Evolutionary conservation across 2,329 filamentous ascomycete genomes (phyloP).

Genomic region (Bipolaris zeicola): DNA sequence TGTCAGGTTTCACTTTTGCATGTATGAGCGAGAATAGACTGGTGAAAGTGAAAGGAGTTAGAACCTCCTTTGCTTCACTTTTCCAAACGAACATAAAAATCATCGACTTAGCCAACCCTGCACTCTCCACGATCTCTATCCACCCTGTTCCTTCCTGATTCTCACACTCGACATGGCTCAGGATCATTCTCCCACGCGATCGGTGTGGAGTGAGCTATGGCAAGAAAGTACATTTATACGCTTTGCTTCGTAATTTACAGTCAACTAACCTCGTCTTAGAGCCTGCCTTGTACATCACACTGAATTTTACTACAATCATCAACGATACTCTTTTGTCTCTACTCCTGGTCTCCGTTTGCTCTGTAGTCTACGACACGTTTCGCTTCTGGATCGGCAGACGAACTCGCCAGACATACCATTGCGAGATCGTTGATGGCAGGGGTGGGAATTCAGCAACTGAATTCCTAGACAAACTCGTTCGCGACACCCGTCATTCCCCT

Average conservation of each 20-base stretch:
- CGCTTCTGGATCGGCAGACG: not conserved
- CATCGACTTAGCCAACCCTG: not conserved
- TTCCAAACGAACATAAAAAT: not conserved
- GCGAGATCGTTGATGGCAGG: not conserved
- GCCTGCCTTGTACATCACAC: slow-evolving; percentile 2
- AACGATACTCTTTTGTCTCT: slow-evolving; percentile 5
- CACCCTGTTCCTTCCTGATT: not conserved
- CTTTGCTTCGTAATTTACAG: not conserved
- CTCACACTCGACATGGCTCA: not conserved
- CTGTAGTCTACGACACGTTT: not conserved
- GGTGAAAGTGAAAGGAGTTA: not conserved
- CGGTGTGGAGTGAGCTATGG: slow-evolving; percentile 10
- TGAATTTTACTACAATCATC: not conserved
- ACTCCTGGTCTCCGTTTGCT: slow-evolving; percentile 5
- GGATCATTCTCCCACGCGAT: not conserved
- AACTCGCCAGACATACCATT: not conserved
- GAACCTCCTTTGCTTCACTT: not conserved
- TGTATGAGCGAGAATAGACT: slow-evolving; percentile 61
- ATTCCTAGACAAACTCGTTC: not conserved
- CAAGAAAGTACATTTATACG: not conserved
- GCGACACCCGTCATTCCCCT: not conserved
- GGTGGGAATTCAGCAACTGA: not conserved
- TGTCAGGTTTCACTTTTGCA: slow-evolving; percentile 71
- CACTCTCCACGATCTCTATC: not conserved
- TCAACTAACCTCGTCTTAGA: not conserved